Percentiles rank a stretch among this genome's conserved stretches.
These are phyloP conservation scores for Wickerhamomyces chambardii DNA, from an alignment of 805 yeast species.

Conservation along the genomic window DNA sequence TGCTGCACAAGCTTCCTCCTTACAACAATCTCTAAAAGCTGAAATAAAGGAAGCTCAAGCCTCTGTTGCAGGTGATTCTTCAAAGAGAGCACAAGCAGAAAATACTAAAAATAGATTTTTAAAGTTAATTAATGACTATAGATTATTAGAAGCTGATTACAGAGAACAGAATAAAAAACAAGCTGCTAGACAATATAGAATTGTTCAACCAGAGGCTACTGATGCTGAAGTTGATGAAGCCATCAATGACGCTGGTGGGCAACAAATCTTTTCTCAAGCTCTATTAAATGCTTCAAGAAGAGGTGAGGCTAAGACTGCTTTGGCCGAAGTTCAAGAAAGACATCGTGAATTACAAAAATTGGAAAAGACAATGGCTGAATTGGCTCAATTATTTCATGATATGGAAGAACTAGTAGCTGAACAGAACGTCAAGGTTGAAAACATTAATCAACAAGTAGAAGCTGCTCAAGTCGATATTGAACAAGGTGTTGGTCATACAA, in stretches of 20 bases:
- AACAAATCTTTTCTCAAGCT: conserved; percentile 93
- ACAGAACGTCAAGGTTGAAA: conserved; percentile 83
- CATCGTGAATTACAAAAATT: conserved; percentile 92
- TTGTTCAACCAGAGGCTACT: conserved; percentile 81
- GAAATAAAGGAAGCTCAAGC: conserved; percentile 74
- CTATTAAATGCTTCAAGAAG: conserved; percentile 77
- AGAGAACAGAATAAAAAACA: conserved; percentile 77
- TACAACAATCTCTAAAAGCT: conserved; percentile 66
- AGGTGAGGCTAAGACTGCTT: conserved; percentile 92
- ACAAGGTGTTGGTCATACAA: conserved; percentile 90
- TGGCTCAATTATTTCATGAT: conserved; percentile 89
- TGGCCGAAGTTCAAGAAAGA: conserved; percentile 92
- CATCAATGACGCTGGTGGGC: conserved; percentile 75
- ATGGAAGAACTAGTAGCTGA: conserved; percentile 95
- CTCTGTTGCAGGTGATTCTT: conserved; percentile 59
- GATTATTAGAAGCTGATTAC: conserved; percentile 79
- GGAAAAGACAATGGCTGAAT: conserved; percentile 92
- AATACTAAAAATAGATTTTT: conserved; percentile 78
- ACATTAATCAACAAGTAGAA: conserved; percentile 71
- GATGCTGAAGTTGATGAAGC: conserved; percentile 80
- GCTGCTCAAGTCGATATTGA: conserved; percentile 87
- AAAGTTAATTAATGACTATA: conserved; percentile 78
- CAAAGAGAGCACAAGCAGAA: conserved; percentile 87
- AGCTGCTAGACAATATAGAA: conserved; percentile 88
- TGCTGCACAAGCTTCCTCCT: conserved; percentile 67